These are phyloP conservation scores for Aspergillus sp. DNA, from an alignment of 2,329 filamentous ascomycete genomes.

Conservation along the genomic window DNA sequence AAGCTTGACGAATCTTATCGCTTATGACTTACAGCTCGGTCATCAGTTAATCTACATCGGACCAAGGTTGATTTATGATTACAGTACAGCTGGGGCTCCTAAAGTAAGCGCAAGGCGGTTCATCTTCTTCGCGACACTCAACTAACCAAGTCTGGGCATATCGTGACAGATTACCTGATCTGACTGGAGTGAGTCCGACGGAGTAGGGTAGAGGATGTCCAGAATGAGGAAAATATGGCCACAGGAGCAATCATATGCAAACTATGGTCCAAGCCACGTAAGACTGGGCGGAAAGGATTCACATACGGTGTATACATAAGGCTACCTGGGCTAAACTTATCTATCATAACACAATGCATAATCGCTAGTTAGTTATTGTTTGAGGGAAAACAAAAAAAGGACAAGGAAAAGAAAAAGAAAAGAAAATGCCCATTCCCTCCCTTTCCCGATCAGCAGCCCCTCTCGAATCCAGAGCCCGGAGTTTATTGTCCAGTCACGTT, in stretches of 20 bases:
- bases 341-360: too few relatives aligned
- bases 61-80: neutral
- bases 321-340: too few relatives aligned
- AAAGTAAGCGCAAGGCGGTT: too few relatives aligned
- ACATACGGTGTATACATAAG: too few relatives aligned
- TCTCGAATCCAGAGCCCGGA: constrained; percentile 4
- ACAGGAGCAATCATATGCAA: too few relatives aligned
- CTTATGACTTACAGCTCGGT: neutral
- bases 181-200: neutral
- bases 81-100: too few relatives aligned
- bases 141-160: neutral
- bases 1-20: neutral
- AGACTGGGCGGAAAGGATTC: too few relatives aligned
- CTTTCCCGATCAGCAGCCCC: neutral
- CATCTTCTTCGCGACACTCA: neutral
- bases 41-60: neutral
- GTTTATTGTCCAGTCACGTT: constrained; percentile 17
- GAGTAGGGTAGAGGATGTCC: too few relatives aligned
- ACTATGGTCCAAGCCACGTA: too few relatives aligned
- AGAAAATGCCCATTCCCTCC: neutral
- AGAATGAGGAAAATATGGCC: too few relatives aligned
- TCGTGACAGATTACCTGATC: neutral
- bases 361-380: too few relatives aligned
- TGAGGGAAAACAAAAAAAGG: neutral
- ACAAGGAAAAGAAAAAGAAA: neutral